Evolutionary conservation across 371 early-diverging fungal species (phyloP).

Genomic region (Rhizopus microsporus): DNA sequence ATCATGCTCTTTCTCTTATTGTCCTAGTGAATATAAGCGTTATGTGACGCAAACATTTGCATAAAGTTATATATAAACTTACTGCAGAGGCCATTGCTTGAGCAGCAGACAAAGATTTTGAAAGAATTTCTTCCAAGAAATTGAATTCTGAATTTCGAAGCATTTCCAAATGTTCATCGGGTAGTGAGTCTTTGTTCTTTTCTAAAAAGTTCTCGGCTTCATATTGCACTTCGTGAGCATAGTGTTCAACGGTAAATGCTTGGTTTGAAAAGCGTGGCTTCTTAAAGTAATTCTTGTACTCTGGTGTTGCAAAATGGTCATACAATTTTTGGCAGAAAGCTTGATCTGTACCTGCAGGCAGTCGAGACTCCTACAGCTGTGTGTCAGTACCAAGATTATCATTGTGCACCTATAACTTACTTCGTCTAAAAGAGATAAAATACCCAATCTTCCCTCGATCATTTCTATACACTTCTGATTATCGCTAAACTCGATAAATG

Average conservation of each 20-base stretch:
- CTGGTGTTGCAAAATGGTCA: conserved; percentile 69
- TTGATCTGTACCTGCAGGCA: conserved; percentile 88
- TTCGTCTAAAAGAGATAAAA: conserved; percentile 95
- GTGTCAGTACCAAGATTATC: not conserved
- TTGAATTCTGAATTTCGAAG: conserved; percentile 70
- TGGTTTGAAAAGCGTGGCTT: conserved; percentile 87
- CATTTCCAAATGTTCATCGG: conserved; percentile 85
- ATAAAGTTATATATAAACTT: not conserved
- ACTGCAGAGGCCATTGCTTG: conserved; percentile 41
- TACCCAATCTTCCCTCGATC: conserved; percentile 95
- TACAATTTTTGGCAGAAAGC: conserved; percentile 88
- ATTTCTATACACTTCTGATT: conserved; percentile 98
- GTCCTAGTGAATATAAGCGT: not conserved
- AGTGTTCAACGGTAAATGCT: conserved; percentile 88
- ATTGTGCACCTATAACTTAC: conserved; percentile 25
- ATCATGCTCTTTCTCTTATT: conserved; percentile 54
- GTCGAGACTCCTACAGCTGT: conserved; percentile 67
- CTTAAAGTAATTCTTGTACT: conserved; percentile 75
- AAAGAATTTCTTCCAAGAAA: conserved; percentile 76
- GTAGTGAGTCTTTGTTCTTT: conserved; percentile 98
- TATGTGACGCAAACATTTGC: not conserved
- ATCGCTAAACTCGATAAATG: conserved; percentile 96
- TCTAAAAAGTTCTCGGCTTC: conserved; percentile 93
- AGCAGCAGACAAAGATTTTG: conserved; percentile 48
- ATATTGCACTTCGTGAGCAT: conserved; percentile 91